Evolutionary conservation across 305 asterid species (phyloP).

Genomic region (Caryopteris hybrid): DNA sequence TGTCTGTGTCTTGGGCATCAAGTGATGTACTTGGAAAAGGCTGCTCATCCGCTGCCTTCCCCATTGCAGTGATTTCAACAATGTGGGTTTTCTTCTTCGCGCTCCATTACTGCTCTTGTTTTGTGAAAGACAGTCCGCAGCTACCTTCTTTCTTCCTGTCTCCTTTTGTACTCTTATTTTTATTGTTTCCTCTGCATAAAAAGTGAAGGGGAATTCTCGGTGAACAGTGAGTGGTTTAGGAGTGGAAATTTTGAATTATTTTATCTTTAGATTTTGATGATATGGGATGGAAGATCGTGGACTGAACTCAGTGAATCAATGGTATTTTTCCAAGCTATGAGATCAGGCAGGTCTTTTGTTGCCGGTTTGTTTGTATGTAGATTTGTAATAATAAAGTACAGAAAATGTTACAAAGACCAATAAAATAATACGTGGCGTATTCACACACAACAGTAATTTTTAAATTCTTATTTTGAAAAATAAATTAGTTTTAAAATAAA

Average conservation of each 20-base stretch:
- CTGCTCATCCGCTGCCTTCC: slow-evolving; percentile 66
- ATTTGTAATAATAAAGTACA: neutral
- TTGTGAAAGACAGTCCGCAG: slow-evolving; percentile 42
- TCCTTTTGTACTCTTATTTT: slow-evolving; percentile 21
- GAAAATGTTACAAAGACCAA: no score
- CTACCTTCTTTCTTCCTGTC: slow-evolving; percentile 19
- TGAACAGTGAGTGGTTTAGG: slow-evolving; percentile 25
- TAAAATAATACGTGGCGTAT: no score
- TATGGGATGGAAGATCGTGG: slow-evolving; percentile 27
- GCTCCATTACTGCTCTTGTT: slow-evolving; percentile 45
- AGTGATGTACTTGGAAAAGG: slow-evolving; percentile 39
- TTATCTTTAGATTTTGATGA: slow-evolving; percentile 28
- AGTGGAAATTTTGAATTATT: slow-evolving; percentile 16
- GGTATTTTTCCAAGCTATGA: slow-evolving; percentile 27
- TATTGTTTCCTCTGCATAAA: slow-evolving; percentile 7
- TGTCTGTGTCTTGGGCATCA: slow-evolving; percentile 44
- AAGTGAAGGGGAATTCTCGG: slow-evolving; percentile 15
- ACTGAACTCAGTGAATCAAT: slow-evolving; percentile 36
- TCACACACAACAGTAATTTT: no score
- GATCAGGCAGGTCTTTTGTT: slow-evolving; percentile 16
- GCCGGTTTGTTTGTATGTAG: neutral
- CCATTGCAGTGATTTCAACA: slow-evolving; percentile 62
- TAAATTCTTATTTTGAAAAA: no score
- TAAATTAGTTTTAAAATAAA: no score
- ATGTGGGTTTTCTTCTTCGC: slow-evolving; percentile 42